phyloP scores from a whole-genome alignment of 176 grass and related monocot genomes.

The Bromus sterilis region DNA sequence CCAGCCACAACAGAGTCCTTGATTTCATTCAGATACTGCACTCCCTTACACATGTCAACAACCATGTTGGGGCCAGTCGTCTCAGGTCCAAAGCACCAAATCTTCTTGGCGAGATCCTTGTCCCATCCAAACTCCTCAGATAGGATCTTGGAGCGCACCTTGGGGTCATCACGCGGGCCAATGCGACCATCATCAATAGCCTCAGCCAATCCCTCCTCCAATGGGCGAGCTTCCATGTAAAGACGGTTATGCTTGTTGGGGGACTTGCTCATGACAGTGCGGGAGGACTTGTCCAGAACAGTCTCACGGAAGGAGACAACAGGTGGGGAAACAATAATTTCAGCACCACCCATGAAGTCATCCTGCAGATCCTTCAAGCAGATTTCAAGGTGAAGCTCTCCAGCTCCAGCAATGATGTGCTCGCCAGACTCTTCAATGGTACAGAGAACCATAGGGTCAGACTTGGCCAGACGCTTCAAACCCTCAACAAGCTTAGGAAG shows the following conservation, averaged over 20 bases:
- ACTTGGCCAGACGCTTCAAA: constrained; percentile 68
- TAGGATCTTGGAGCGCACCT: constrained; percentile 56
- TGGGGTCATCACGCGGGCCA: constrained; percentile 71
- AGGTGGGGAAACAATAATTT: constrained; percentile 64
- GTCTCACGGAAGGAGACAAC: constrained; percentile 93
- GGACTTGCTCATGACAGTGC: constrained; percentile 84
- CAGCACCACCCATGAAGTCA: constrained; percentile 84
- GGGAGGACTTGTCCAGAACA: constrained; percentile 66
- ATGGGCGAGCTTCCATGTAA: constrained; percentile 73
- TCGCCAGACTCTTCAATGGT: constrained; percentile 79
- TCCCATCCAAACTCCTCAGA: constrained; percentile 84
- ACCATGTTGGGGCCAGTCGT: constrained; percentile 82
- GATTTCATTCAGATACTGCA: constrained; percentile 84
- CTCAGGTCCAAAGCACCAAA: constrained; percentile 88
- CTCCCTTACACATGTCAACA: constrained; percentile 92
- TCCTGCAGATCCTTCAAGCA: constrained; percentile 76
- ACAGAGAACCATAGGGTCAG: constrained; percentile 78
- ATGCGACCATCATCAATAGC: constrained; percentile 65
- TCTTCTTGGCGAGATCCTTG: constrained; percentile 88
- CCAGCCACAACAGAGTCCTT: constrained; percentile 87
- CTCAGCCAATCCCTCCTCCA: constrained; percentile 70
- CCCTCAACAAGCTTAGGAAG: constrained; percentile 86
- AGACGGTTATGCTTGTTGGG: constrained; percentile 83
- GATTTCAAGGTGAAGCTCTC: constrained; percentile 76
- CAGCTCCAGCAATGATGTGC: constrained; percentile 81